A percentile compares a stretch with the other conserved stretches of the same genome.
These are phyloP conservation scores for Halenospora varia DNA, from an alignment of 495 filamentous ascomycete species.

Conservation along the genomic window DNA sequence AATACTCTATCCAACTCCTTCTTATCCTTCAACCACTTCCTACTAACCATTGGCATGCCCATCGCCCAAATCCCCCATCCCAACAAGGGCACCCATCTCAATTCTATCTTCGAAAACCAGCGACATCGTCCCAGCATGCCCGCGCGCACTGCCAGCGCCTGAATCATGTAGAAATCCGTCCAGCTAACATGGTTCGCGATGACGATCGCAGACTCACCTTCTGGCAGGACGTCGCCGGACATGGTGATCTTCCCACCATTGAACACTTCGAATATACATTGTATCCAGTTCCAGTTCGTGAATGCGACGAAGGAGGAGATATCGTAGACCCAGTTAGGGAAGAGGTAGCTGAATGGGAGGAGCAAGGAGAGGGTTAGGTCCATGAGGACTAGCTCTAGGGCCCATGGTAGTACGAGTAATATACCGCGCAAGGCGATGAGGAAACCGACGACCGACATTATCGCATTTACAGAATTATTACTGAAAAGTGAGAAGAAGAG, in stretches of 20 bases:
- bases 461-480: neutral
- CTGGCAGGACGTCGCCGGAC: slow-evolving; percentile 42
- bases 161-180: slow-evolving; percentile 59
- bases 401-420: slow-evolving; percentile 43
- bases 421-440: slow-evolving; percentile 37
- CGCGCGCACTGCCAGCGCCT: slow-evolving; percentile 44
- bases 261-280: slow-evolving; percentile 43
- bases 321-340: slow-evolving; percentile 44
- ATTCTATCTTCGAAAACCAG: slow-evolving; percentile 54
- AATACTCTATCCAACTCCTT: slow-evolving; percentile 51
- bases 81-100: slow-evolving; percentile 51
- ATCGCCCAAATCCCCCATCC: slow-evolving; percentile 60
- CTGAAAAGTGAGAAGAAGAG: neutral
- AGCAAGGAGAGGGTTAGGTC: slow-evolving; percentile 48
- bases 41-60: slow-evolving; percentile 55
- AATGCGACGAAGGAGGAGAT: slow-evolving; percentile 44
- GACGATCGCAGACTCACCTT: slow-evolving; percentile 49
- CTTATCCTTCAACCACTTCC: slow-evolving; percentile 51
- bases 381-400: slow-evolving; percentile 40
- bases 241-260: slow-evolving; percentile 46
- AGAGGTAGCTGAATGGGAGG: slow-evolving; percentile 41
- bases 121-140: slow-evolving; percentile 54
- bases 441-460: slow-evolving; percentile 12
- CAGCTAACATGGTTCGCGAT: slow-evolving; percentile 54
- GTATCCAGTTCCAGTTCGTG: slow-evolving; percentile 49